These are phyloP conservation scores for Datisca glomerata DNA, from an alignment of 306 rosid genomes.

Conservation along the genomic window DNA sequence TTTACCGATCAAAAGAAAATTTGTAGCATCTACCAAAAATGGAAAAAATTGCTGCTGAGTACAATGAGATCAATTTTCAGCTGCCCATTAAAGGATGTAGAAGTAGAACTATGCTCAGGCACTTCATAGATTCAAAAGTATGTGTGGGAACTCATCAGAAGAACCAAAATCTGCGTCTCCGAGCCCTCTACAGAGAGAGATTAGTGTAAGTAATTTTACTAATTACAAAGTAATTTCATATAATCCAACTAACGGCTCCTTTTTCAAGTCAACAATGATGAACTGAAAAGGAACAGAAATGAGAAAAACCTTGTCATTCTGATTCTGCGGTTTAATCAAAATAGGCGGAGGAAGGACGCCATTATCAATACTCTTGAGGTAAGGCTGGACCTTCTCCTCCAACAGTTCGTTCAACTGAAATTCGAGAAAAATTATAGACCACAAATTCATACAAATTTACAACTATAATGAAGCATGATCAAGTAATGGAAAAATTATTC, in stretches of 20 bases:
- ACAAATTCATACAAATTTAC: conserved; percentile 9
- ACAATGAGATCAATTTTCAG: too few relatives aligned
- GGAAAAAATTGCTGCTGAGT: too few relatives aligned
- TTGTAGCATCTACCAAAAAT: too few relatives aligned
- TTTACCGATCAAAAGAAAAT: too few relatives aligned
- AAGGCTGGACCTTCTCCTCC: conserved; percentile 73
- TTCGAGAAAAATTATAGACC: too few relatives aligned
- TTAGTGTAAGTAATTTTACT: neutral
- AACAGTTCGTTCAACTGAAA: conserved; percentile 70
- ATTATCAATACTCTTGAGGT: conserved; percentile 31
- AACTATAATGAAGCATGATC: neutral
- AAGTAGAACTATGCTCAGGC: too few relatives aligned
- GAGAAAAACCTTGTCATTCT: conserved; percentile 46
- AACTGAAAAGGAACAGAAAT: conserved; percentile 2
- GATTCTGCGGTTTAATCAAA: conserved; percentile 37
- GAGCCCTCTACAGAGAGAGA: neutral
- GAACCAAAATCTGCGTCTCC: neutral
- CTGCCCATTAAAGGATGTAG: too few relatives aligned
- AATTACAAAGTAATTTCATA: too few relatives aligned
- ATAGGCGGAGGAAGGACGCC: conserved; percentile 61
- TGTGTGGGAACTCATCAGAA: neutral
- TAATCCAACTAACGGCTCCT: too few relatives aligned
- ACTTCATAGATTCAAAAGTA: neutral
- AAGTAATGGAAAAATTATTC: neutral
- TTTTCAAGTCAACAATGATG: too few relatives aligned